Evolutionary conservation across 116 monocot genomes (phyloP), one percentile per base, ranked within the genome.

Genomic region (Trichopus zeylanicus): DNA sequence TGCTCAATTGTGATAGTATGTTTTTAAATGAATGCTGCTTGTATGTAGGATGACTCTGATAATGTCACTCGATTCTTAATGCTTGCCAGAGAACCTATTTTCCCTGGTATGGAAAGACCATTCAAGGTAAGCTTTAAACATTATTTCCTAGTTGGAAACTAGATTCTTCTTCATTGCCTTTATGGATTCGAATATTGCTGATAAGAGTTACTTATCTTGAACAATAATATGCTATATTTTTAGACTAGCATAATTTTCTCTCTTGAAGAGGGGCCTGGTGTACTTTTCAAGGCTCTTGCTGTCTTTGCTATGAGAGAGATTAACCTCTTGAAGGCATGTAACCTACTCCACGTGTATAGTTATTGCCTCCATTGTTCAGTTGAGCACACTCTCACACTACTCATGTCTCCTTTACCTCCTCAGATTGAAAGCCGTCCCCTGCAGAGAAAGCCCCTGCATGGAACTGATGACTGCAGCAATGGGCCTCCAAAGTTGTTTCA

Each of bases 191-290:
- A 42, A 42, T 18, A 42, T 42, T 16, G 42, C 13, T 42, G 42
- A 3, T 13, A 42, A 3, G n/a, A n/a, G n/a, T n/a, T n/a, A n/a
- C n/a, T n/a, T n/a, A n/a, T n/a, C n/a, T n/a, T n/a, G n/a, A n/a
- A n/a, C n/a, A n/a, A n/a, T n/a, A n/a, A n/a, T n/a, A n/a, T n/a
- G n/a, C n/a, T 42, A 49, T 52, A 34, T 59, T 62, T 32, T 31
- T 60, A 97, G 91, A 91, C 97, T 31, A 97, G 97, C 75, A 87
- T 97, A 76, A 91, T 91, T 30, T 91, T 97, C 66, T 87, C 84
- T 68, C 75, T 97, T 31, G 97, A 97, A 78, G 91, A 97, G 68
- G 90, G 97, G 4, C 91, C 97, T 53, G 97, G 91, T 55, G 64
- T 74, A 32, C 91, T 97, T 63, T 91, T 91, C 60, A 97, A 97